Base-by-base conservation (phyloP, 176 grass and related monocot genomes). In the Raddia distichophylla region DNA sequence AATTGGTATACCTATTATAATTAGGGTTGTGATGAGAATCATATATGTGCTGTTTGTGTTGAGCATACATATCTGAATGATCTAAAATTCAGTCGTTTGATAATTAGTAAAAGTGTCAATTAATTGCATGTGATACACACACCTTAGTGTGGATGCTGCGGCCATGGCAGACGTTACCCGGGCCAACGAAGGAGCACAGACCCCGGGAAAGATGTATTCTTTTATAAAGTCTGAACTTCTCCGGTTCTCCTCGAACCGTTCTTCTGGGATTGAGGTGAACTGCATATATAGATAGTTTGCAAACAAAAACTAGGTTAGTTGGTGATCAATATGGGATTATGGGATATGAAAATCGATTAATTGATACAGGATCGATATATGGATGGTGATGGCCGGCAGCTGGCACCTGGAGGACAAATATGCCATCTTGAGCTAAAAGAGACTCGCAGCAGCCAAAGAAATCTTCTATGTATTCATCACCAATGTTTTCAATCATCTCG, bases 181-280 rank as follows among this genome's bases (percentile, higher is more conserved):
- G 58, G 83, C 78, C 74, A 93, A 52, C 33, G 88, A 97, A 69
- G 88, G 94, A 37, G 93, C 46, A 53, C 94, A 93, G 8, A 84
- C 89, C 43, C 94, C 94, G 2, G 91, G 94, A 42, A 97, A 97
- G 69, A 97, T 91, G 86, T 97, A 97, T 47, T 97, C 94, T 64
- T 91, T 97, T 51, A 97, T 93, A 82, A 97, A 97, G 40, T 90
- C 91, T 14, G 91, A 91, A 56, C 91, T 97, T 74, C 84, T 87
- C 78, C 94, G 91, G 45, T 91, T 88, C 20, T 93, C 89, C 40
- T 93, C 89, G 1, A 93, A 97, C 16, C 91, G 79, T 73, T 97
- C 84, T 67, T 93, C 91, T 65, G 91, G 94, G 67, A 97, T 90
- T 4, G 94, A 90, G 58, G 87, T 97, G 77, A 89, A 93, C 94